Evolutionary conservation across 139 green algal species (phyloP), one percentile per base, ranked within the genome.

Genomic region (Auxenochlorella pyrenoidosa): DNA sequence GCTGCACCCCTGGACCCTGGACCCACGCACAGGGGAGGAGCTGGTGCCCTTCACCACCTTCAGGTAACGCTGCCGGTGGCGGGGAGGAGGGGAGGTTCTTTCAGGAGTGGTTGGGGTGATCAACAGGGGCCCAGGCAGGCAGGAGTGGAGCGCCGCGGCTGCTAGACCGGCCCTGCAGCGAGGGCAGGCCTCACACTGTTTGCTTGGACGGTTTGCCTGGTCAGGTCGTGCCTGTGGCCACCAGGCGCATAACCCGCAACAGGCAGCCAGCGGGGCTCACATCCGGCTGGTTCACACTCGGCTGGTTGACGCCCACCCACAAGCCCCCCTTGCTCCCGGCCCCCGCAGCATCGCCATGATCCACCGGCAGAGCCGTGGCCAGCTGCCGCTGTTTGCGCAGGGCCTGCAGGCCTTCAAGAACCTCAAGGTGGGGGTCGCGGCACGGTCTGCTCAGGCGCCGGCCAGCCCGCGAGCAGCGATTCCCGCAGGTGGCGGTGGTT

Each of bases 41-140:
- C 83, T 94, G 72, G 83, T 95, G 75, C 92, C 92, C 66, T 90
- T 95, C 87, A 95, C 93, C 75, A 95, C 93, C 36, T 96, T 96
- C 58, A 73, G 77, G 77, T 70, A 51, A 5, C 12, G 34, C 28
- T 22, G 68, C 34, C n/a, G n/a, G n/a, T n/a, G n/a, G n/a, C n/a
- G n/a, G n/a, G n/a, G n/a, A n/a, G n/a, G n/a, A n/a, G n/a, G n/a
- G n/a, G n/a, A n/a, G n/a, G n/a, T n/a, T n/a, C n/a, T n/a, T n/a
- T n/a, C n/a, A n/a, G n/a, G n/a, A n/a, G n/a, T n/a, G n/a, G n/a
- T n/a, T n/a, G n/a, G n/a, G n/a, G n/a, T n/a, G n/a, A n/a, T n/a
- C n/a, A n/a, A n/a, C n/a, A n/a, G n/a, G n/a, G n/a, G n/a, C n/a
- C n/a, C n/a, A n/a, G n/a, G n/a, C n/a, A n/a, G n/a, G n/a, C n/a